These are phyloP conservation scores for Jackrogersella minutella DNA, from an alignment of 495 filamentous ascomycete species.

Conservation along the genomic window DNA sequence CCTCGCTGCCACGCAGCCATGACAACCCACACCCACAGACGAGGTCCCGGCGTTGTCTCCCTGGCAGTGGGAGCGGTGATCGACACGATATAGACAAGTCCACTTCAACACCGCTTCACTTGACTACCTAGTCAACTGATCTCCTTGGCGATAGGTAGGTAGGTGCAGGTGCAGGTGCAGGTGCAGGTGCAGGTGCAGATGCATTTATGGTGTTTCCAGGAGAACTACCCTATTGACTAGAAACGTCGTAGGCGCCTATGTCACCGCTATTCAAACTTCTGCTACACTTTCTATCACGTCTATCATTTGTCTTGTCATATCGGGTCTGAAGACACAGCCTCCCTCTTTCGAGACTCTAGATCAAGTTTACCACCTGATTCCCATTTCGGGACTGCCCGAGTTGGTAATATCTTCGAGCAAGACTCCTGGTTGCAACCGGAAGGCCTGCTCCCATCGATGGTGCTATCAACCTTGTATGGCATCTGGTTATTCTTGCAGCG, in stretches of 20 bases:
- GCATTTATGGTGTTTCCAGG: background rate
- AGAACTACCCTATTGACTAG: background rate
- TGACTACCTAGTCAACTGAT: too few relatives aligned
- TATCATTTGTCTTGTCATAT: too few relatives aligned
- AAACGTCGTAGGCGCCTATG: constrained; percentile 15
- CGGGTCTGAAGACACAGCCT: constrained; percentile 27
- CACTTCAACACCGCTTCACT: background rate
- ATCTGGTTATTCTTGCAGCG: background rate
- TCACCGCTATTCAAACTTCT: constrained; percentile 9
- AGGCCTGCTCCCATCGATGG: constrained; percentile 23
- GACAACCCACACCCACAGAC: constrained; percentile 2
- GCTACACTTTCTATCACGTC: constrained; percentile 6
- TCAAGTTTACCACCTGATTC: constrained; percentile 12
- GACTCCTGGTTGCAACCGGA: constrained; percentile 38
- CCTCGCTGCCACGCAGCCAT: background rate
- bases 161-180: too few relatives aligned
- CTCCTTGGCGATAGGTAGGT: too few relatives aligned
- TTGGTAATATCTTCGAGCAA: constrained; percentile 10
- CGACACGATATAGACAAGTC: background rate
- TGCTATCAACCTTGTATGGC: constrained; percentile 22
- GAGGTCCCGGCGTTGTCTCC: background rate
- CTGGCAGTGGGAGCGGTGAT: background rate
- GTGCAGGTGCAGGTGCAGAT: too few relatives aligned
- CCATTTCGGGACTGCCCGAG: background rate
- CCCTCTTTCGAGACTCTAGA: constrained; percentile 7